Evolutionary conservation across 2,329 filamentous ascomycete species (phyloP).

Genomic region (Diaporthe sp.): DNA sequence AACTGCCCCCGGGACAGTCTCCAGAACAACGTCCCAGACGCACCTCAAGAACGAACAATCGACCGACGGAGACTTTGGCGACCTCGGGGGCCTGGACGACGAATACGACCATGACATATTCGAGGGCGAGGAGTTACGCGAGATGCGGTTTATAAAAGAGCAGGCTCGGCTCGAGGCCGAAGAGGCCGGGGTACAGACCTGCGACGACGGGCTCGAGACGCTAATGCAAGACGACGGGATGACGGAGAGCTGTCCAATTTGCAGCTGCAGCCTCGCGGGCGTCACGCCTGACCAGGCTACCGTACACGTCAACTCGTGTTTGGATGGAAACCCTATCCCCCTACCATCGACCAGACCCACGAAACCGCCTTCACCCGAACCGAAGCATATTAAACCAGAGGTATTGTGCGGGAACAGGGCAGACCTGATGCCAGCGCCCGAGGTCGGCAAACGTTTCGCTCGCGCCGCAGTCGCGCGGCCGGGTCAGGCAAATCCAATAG

Average conservation of each 20-base stretch:
- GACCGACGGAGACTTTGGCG: conserved; percentile 47
- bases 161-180: conserved; percentile 75
- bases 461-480: conserved; percentile 78
- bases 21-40: background rate
- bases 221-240: conserved; percentile 45
- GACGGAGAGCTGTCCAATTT: conserved; percentile 77
- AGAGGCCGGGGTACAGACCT: conserved; percentile 56
- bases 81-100: conserved; percentile 62
- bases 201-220: conserved; percentile 46
- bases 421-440: conserved; percentile 46
- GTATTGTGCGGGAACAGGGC: conserved; percentile 32
- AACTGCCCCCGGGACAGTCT: conserved; percentile 19
- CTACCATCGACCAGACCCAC: conserved; percentile 49
- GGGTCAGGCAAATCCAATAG: conserved; percentile 84
- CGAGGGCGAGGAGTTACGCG: conserved; percentile 73
- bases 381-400: conserved; percentile 31
- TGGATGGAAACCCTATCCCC: conserved; percentile 82
- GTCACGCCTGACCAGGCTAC: conserved; percentile 75
- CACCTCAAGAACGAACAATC: conserved; percentile 33
- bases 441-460: conserved; percentile 69
- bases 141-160: conserved; percentile 79
- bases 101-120: conserved; percentile 62
- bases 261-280: conserved; percentile 71
- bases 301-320: conserved; percentile 89
- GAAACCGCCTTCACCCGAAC: conserved; percentile 34